Evolutionary conservation across 129 eudicot species (phyloP).

Genomic region (Flaveria bidentis): DNA sequence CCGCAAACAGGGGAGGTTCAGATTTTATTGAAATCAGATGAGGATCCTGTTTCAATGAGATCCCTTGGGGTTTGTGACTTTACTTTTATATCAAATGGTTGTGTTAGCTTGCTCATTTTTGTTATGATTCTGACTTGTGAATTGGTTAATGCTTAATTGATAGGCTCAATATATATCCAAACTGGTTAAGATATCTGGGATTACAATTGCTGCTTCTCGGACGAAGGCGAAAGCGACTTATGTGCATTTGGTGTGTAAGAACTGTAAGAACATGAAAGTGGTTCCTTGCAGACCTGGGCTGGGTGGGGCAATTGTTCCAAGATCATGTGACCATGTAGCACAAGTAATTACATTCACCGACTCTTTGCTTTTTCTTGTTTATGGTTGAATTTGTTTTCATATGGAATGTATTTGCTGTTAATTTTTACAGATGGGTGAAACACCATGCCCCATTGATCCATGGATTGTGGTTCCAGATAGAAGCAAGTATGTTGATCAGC

Average conservation of each 20-base stretch:
- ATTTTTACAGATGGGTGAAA: conserved; percentile 69
- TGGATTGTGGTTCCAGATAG: conserved; percentile 97
- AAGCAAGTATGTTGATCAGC: conserved; percentile 99
- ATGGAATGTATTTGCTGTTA: not conserved
- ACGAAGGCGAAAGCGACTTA: conserved; percentile 97
- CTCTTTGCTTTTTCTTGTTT: not conserved
- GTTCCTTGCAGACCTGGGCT: conserved; percentile 98
- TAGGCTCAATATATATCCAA: conserved; percentile 96
- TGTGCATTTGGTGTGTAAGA: conserved; percentile 83
- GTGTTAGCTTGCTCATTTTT: no score
- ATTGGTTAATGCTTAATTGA: not conserved
- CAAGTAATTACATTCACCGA: conserved; percentile 47
- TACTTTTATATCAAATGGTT: not conserved
- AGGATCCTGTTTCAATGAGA: conserved; percentile 84
- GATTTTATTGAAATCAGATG: conserved; percentile 71
- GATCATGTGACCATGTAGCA: conserved; percentile 86
- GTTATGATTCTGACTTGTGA: not conserved
- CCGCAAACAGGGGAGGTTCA: conserved; percentile 94
- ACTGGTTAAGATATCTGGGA: conserved; percentile 90
- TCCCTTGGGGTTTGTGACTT: conserved; percentile 71
- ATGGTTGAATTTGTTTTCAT: not conserved
- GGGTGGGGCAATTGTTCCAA: conserved; percentile 96
- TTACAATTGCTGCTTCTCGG: conserved; percentile 92
- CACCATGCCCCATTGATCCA: conserved; percentile 91
- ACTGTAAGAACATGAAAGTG: conserved; percentile 82